Percentiles rank a stretch among this genome's conserved stretches.
Conservation (phyloP, 768 basidiomycete species). For the Rhodotorula diobovata region DNA sequence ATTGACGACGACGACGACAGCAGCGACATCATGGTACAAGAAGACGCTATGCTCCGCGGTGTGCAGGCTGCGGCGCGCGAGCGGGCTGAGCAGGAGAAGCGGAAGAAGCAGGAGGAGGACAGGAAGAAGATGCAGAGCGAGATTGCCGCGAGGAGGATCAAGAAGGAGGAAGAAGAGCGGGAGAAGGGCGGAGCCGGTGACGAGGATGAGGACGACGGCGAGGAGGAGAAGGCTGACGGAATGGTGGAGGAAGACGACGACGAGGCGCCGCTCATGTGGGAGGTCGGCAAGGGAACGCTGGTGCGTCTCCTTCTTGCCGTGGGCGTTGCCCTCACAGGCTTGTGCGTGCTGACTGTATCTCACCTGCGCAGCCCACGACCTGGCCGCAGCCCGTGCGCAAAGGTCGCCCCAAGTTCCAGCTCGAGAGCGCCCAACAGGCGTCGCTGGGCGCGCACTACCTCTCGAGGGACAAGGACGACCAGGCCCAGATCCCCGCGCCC, state of each 20-base stretch:
- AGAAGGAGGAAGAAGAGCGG: background rate
- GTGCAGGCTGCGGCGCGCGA: background rate
- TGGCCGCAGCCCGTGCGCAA: slow-evolving; percentile 7
- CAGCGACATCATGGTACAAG: background rate
- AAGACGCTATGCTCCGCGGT: background rate
- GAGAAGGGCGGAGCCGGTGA: no score
- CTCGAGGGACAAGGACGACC: background rate
- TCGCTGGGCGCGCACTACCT: slow-evolving; percentile 12
- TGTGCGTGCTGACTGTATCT: accelerated
- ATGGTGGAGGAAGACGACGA: slow-evolving; percentile 1
- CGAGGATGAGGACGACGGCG: background rate
- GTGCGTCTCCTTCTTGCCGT: background rate
- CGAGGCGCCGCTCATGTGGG: slow-evolving; percentile 9
- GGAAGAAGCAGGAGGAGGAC: background rate
- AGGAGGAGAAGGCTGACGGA: background rate
- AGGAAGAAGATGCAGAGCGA: background rate
- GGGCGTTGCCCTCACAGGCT: background rate
- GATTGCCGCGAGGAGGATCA: background rate
- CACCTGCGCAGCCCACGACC: background rate
- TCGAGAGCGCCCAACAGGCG: slow-evolving; percentile 10
- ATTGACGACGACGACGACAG: background rate
- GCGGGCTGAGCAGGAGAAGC: background rate
- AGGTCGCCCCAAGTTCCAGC: slow-evolving; percentile 27
- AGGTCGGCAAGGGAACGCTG: background rate
- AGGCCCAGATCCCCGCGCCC: slow-evolving; percentile 44